Evolutionary conservation across 805 yeast genomes (phyloP), one percentile per base, ranked within the genome.

Genomic region (Myxozyma geophila): DNA sequence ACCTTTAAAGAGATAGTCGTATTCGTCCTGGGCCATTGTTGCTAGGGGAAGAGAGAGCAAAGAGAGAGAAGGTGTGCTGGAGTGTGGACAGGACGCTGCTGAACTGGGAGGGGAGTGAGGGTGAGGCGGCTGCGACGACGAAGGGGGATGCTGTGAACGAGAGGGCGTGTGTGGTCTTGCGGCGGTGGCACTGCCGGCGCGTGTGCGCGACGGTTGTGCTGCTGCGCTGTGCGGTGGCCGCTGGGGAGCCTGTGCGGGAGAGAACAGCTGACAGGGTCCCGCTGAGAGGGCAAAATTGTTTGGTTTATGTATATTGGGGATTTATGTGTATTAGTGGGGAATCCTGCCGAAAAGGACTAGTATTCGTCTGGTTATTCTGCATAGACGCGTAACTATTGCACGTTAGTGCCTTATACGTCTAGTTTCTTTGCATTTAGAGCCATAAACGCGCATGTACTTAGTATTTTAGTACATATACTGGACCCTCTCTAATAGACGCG

Each of bases 1-100:
- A 75, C 78, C 78, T 71, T 92, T 93, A 82, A 92, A 93, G 66
- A 93, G 84, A 77, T 88, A 92, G 77, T 93, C 98, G 84, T 95
- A 89, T 72, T 89, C 93, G 76, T 88, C 92, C 65, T 69, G 72
- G n/a, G 72, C 71, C 72, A 69, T 69, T 49, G 49, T 36, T 35
- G 46, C 33, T 39, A n/a, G n/a, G n/a, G n/a, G n/a, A n/a, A n/a
- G n/a, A n/a, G 19, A 15, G 53, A 28, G 52, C 6, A 36, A 15
- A 46, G 21, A 4, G 28, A n/a, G 48, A 21, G 56, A 37, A 33
- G 58, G 44, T 23, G 47, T 5, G 53, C 15, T 21, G 49, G 21
- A n/a, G 40, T 21, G 9, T 41, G 50, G 21, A 17, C 35, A 21
- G 43, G 55, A 23, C 19, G 33, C 19, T 21, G 46, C 50, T 19